phyloP scores from a whole-genome alignment of 192 early-diverging fungal species.

The Pilobolus umbonatus region DNA sequence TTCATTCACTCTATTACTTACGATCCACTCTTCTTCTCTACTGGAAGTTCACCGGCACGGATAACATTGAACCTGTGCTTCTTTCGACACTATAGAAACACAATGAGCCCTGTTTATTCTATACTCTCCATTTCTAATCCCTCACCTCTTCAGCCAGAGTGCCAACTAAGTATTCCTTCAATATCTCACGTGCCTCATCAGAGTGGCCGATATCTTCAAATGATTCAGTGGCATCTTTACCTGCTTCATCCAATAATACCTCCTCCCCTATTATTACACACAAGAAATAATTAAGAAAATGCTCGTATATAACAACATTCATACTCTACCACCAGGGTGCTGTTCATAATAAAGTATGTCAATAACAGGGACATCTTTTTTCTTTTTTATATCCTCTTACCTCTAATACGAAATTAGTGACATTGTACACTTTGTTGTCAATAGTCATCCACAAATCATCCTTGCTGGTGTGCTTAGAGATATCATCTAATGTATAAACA shows the following conservation, averaged over 20 bases:
- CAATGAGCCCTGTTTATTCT: no score
- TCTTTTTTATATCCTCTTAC: conserved; percentile 23
- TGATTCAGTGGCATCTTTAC: conserved; percentile 82
- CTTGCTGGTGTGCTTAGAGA: conserved; percentile 64
- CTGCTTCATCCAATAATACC: conserved; percentile 85
- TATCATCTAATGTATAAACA: conserved; percentile 50
- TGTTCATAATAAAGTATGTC: no score
- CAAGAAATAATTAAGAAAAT: background rate
- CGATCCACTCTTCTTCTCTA: conserved; percentile 18
- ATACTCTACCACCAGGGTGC: conserved; percentile 68
- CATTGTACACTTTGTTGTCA: conserved; percentile 72
- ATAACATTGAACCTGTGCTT: conserved; percentile 1
- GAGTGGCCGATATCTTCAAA: conserved; percentile 97
- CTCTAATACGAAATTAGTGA: conserved; percentile 74
- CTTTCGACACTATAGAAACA: no score
- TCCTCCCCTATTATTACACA: conserved; percentile 70
- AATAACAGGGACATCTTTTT: background rate
- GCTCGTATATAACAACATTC: conserved; percentile 1
- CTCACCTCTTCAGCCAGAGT: conserved; percentile 32
- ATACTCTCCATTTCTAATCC: background rate
- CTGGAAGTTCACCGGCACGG: conserved; percentile 28
- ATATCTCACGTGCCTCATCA: conserved; percentile 82
- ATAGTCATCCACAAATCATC: conserved; percentile 77
- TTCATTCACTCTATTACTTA: conserved; percentile 12
- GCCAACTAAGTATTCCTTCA: conserved; percentile 40